Evolutionary conservation across 768 basidiomycete species (phyloP), one percentile per base, ranked within the genome.

Genomic region (Lactarius vividus): DNA sequence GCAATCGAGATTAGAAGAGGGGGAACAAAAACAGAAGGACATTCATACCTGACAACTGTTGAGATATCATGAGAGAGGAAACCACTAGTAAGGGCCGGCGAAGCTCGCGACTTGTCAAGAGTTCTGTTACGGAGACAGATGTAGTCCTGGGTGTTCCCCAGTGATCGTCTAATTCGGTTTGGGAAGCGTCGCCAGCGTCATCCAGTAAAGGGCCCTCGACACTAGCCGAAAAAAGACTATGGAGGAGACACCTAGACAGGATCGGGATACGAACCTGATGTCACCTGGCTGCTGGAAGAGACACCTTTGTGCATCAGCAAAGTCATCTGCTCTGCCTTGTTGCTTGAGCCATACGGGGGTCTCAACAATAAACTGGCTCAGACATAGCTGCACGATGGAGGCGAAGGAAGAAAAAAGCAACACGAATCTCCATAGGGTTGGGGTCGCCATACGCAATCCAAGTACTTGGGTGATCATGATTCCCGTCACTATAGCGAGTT

Each of bases 401-500:
- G 89, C 69, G 1, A 73, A 77, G 37, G 79, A 79, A 1, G 92
- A 92, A 60, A 87, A 75, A 66, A 87, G 74, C 26, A 91, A 80
- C 26, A 94, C 91, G 52, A 82, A 70, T 46, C 92, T 86, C 92
- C 92, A 94, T 57, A 81, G 74, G 20, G 79, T 80, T 1, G 89
- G 89, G 11, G 86, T 86, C 18, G 92, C 88, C 57, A 91, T 80
- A 60, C 78, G 74, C 42, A 94, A 79, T 3, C 93, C 94, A 66
- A 92, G 79, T 5, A 81, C 76, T 73, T 98, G 96, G 0, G 94
- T 91, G n/a, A 86, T 74, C 82, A 96, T 88, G 69, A 97, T 89
- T 33, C 92, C 92, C 61, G 92, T 76, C 39, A 96, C 92, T 71
- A 96, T 89, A 44, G 84, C 86, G 31, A 95, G 77, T 70, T 94